A percentile compares a stretch with the other conserved stretches of the same genome.
phyloP scores from a whole-genome alignment of 768 basidiomycete genomes.

The Rickenella mellea region DNA sequence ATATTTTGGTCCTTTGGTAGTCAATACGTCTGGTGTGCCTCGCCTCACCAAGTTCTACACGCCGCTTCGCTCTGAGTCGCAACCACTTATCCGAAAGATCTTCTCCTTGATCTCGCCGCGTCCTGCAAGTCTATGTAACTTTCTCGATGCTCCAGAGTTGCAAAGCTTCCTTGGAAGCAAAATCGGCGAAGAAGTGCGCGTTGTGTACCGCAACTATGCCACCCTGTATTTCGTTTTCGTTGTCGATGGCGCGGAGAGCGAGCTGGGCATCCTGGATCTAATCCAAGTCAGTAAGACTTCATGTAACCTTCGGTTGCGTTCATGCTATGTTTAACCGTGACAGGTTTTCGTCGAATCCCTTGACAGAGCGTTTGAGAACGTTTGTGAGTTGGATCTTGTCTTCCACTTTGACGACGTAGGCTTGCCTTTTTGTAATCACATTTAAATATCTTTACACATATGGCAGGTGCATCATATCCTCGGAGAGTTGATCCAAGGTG shows the following conservation, averaged over 20 bases:
- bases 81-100: constrained; percentile 77
- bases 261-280: constrained; percentile 89
- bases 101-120: constrained; percentile 81
- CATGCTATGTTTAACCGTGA: not conserved
- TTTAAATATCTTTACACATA: not conserved
- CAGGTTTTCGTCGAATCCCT: constrained; percentile 97
- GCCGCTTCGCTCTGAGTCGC: constrained; percentile 54
- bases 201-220: constrained; percentile 93
- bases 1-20: constrained; percentile 26
- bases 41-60: constrained; percentile 87
- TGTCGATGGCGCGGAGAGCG: constrained; percentile 93
- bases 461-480: constrained; percentile 86
- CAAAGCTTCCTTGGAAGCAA: constrained; percentile 60
- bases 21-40: constrained; percentile 88
- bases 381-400: constrained; percentile 95
- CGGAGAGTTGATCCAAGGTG: constrained; percentile 94
- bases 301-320: not conserved
- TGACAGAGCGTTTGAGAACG: constrained; percentile 94
- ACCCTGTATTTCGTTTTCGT: constrained; percentile 97
- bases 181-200: constrained; percentile 60
- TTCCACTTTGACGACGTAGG: constrained; percentile 97
- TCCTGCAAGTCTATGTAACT: constrained; percentile 83
- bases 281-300: constrained; percentile 64
- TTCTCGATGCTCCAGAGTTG: constrained; percentile 86
- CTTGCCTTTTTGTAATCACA: not conserved